A percentile compares a stretch with the other conserved stretches of the same genome.
Conservation (phyloP, 495 filamentous ascomycete species). For the Podospora pseudopauciseta region DNA sequence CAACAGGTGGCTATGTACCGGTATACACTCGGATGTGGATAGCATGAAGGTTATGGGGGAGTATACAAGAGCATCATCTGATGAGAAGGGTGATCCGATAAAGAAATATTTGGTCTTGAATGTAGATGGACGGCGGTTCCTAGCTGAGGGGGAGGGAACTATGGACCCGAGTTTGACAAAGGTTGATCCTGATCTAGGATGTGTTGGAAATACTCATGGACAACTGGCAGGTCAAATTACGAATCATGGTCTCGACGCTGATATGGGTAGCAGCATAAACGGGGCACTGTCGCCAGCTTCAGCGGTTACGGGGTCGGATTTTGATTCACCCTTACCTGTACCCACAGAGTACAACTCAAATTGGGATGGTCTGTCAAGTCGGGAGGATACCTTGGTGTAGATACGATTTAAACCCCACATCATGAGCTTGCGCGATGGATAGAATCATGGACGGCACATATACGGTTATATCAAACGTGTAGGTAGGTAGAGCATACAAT, state of each 20-base stretch:
- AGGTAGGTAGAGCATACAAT: background rate
- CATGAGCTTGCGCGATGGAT: background rate
- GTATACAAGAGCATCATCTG: slow-evolving; percentile 1
- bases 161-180: background rate
- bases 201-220: background rate
- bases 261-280: background rate
- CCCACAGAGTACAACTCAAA: background rate
- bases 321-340: background rate
- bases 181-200: background rate
- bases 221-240: no score
- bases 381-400: background rate
- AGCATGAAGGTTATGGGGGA: background rate
- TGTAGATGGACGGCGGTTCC: background rate
- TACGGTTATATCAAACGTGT: background rate
- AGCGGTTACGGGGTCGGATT: background rate
- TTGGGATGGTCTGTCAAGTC: background rate
- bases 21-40: background rate
- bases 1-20: slow-evolving; percentile 8
- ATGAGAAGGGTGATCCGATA: background rate
- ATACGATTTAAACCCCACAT: background rate
- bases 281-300: background rate
- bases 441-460: background rate
- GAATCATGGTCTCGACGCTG: background rate
- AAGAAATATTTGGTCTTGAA: slow-evolving; percentile 3
- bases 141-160: background rate